phyloP scores from a whole-genome alignment of 2,329 filamentous ascomycete genomes.

The Colletotrichum liaoningense region DNA sequence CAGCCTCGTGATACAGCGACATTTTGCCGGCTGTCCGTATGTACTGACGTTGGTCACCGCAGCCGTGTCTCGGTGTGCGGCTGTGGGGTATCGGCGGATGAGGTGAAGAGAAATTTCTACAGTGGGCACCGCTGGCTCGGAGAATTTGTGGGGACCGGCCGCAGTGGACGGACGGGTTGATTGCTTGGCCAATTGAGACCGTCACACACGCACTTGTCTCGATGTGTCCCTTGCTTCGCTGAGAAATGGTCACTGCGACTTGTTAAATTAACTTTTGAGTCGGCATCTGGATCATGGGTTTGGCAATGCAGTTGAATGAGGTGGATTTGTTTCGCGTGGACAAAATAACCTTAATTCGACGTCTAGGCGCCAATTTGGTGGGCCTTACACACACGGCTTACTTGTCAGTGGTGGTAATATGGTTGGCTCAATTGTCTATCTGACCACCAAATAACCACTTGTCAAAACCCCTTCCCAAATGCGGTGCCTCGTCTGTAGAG shows the following conservation, averaged over 20 bases:
- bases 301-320: background rate
- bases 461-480: conserved; percentile 29
- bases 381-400: background rate
- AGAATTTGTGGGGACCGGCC: conserved; percentile 19
- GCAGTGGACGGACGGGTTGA: background rate
- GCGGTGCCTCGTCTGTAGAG: background rate
- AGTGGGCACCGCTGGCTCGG: conserved; percentile 14
- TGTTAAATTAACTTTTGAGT: background rate
- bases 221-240: background rate
- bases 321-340: background rate
- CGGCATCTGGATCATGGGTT: background rate
- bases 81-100: conserved; percentile 12
- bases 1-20: conserved; percentile 96
- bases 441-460: conserved; percentile 3
- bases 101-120: conserved; percentile 25
- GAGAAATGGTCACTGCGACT: background rate
- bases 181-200: background rate
- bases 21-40: conserved; percentile 60
- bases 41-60: background rate
- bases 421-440: background rate
- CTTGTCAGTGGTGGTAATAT: background rate
- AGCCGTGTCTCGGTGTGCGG: conserved; percentile 11
- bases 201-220: background rate
- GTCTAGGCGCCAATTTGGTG: background rate
- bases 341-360: conserved; percentile 24